Conservation (phyloP, 305 asterid species). For the Solanum hybrid region DNA sequence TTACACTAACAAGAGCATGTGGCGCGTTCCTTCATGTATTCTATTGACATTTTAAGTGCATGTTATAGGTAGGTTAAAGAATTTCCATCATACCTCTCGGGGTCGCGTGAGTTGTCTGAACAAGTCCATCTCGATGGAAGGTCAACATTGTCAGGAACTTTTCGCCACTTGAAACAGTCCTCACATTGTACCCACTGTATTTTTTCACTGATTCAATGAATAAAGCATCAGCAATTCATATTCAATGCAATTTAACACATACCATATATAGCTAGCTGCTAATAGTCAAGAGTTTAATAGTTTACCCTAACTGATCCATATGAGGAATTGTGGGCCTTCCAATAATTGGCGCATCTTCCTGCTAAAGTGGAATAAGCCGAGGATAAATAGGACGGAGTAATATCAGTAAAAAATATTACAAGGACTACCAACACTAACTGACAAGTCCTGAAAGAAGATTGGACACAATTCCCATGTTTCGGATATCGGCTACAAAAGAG, state of each 20-base stretch:
- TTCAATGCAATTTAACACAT: slow-evolving; percentile 12
- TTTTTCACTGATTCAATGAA: slow-evolving; percentile 35
- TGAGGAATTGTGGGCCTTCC: slow-evolving; percentile 83
- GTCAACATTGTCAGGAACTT: slow-evolving; percentile 62
- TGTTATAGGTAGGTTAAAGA: background rate
- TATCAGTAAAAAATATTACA: background rate
- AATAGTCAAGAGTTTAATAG: slow-evolving; percentile 7
- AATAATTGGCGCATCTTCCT: slow-evolving; percentile 60
- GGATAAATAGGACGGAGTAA: background rate
- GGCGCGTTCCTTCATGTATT: background rate
- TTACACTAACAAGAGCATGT: background rate
- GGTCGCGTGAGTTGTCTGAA: slow-evolving; percentile 60
- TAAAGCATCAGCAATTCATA: slow-evolving; percentile 17
- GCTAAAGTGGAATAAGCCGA: slow-evolving; percentile 32
- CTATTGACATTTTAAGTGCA: background rate
- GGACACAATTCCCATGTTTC: background rate
- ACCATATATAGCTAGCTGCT: background rate
- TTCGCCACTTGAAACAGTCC: slow-evolving; percentile 92
- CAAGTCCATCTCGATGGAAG: slow-evolving; percentile 84
- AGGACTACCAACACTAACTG: background rate
- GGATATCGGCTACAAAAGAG: background rate
- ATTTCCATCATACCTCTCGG: slow-evolving; percentile 43
- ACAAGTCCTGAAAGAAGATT: background rate
- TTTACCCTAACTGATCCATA: slow-evolving; percentile 59
- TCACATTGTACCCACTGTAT: slow-evolving; percentile 89